Evolutionary conservation across 176 grass and related monocot genomes (phyloP), one percentile per base, ranked within the genome.

Genomic region (Avena sativa): DNA sequence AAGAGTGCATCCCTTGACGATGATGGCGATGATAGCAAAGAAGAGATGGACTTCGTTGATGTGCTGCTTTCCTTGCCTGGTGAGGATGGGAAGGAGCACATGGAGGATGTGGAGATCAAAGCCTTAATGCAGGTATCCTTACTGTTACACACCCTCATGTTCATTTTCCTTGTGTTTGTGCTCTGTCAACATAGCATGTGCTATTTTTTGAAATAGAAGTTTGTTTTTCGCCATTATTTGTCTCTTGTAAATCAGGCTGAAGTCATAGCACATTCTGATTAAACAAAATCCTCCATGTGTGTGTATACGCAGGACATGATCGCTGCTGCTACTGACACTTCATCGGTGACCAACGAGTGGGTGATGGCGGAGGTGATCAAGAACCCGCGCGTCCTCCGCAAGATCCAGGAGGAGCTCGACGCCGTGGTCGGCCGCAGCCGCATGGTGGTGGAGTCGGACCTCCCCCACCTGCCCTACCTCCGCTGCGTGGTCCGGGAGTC

Each of bases 311-410:
- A 93, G 92, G 93, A 98, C 84, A 98, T 96, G 93, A 92, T 98
- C 58, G 90, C 93, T 7, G 96, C 93, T 15, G 93, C 90, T 2
- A 94, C 92, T 0, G 93, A 98, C 20, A 98, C 93, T 1, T 92
- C 92, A 0, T 80, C 92, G 2, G 96, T 98, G 82, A 94, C 88
- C 14, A 96, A 91, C 57, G 96, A 98, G 47, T 98, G 96, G 96
- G 96, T 91, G 80, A 98, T 96, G 96, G 88, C 90, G 0, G 96
- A 98, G 85, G 93, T 92, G 90, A 98, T 98, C 77, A 92, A 90
- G 77, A 92, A 90, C 74, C 93, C 96, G 4, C 80, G 87, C 50
- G 88, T 98, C 55, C 93, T 96, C 48, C 53, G 44, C 19, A 82
- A 80, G 26, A 84, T 96, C 51, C 96, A 98, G 88, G 81, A 87